A percentile compares a stretch with the other conserved stretches of the same genome.
Evolutionary conservation across 2,329 filamentous ascomycete species (phyloP).

Genomic region (Calonectria ilicicola): DNA sequence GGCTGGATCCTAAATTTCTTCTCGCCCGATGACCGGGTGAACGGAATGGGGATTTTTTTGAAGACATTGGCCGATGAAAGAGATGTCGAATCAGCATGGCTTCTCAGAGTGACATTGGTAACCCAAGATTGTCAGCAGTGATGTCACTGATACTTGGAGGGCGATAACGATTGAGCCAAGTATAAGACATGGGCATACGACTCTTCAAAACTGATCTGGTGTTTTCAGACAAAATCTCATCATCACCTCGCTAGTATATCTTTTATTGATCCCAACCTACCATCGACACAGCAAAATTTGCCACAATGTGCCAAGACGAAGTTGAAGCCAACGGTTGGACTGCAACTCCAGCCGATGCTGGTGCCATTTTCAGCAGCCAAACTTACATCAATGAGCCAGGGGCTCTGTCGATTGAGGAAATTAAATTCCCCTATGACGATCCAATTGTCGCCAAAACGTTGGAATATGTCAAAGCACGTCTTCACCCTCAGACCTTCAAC

Average conservation of each 20-base stretch:
- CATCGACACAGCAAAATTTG: background rate
- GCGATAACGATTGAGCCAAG: no score
- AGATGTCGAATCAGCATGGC: background rate
- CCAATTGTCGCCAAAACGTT: background rate
- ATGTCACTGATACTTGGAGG: background rate
- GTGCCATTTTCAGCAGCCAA: background rate
- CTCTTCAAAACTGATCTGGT: no score
- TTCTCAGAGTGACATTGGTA: background rate
- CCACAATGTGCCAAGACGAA: background rate
- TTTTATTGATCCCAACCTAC: background rate
- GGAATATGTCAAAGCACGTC: background rate
- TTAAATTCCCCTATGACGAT: background rate
- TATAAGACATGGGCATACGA: no score
- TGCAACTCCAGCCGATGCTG: background rate
- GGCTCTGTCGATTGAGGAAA: background rate
- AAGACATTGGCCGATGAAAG: background rate
- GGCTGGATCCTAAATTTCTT: background rate
- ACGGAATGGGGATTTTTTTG: background rate
- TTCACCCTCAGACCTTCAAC: background rate
- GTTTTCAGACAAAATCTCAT: background rate
- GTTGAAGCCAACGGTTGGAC: background rate
- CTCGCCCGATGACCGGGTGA: background rate
- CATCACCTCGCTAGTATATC: background rate
- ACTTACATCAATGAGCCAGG: background rate
- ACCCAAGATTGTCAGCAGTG: background rate